Conservation (phyloP, 2,329 filamentous ascomycete species). For the Chaetomiaceae sp. region DNA sequence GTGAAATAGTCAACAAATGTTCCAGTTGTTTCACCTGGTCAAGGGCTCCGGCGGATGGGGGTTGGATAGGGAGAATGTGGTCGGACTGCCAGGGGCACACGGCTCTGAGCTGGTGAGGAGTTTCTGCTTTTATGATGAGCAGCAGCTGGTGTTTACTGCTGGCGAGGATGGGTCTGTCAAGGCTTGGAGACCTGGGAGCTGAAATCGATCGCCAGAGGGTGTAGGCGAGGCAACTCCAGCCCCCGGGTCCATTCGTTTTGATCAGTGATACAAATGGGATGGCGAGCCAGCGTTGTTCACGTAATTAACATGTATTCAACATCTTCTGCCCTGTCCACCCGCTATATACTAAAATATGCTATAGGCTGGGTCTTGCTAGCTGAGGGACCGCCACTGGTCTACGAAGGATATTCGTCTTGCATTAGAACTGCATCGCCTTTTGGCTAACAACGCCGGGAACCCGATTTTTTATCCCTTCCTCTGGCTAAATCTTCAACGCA, state of each 20-base stretch:
- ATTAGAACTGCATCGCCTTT: conserved; percentile 16
- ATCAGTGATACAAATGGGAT: too few species aligned
- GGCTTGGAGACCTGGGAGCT: conserved; percentile 45
- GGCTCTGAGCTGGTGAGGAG: conserved; percentile 59
- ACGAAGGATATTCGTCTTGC: conserved; percentile 7
- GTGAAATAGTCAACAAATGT: conserved; percentile 45
- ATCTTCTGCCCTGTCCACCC: not conserved
- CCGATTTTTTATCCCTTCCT: not conserved
- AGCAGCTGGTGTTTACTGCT: conserved; percentile 53
- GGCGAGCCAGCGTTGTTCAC: too few species aligned
- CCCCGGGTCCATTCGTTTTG: too few species aligned
- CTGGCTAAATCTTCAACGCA: conserved; percentile 3
- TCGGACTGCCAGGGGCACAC: conserved; percentile 58
- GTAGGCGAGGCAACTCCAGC: too few species aligned
- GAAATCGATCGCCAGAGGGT: too few species aligned
- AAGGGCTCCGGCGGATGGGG: conserved; percentile 47
- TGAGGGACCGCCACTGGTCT: conserved; percentile 13
- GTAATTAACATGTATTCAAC: not conserved
- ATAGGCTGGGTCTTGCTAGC: conserved; percentile 18
- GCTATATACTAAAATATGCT: conserved; percentile 8
- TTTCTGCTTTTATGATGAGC: conserved; percentile 60
- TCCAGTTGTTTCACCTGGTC: conserved; percentile 57
- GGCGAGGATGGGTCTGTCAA: conserved; percentile 56
- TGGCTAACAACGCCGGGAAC: conserved; percentile 8
- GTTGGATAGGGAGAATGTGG: conserved; percentile 50